Evolutionary conservation across 345 rosid species (phyloP).

Genomic region (Aquilaria yunnanensis): DNA sequence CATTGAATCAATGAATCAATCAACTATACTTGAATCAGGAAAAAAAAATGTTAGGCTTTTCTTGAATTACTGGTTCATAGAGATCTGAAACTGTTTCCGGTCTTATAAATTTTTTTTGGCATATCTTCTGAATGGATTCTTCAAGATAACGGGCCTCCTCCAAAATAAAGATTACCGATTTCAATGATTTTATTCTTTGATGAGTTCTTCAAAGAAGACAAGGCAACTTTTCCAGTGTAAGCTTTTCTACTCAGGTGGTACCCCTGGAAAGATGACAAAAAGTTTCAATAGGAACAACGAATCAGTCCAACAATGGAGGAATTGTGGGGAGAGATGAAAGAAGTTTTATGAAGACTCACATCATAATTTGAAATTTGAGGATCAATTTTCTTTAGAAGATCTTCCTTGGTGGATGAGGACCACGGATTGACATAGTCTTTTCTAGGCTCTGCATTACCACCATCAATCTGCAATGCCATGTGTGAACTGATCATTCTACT

Average conservation of each 20-base stretch:
- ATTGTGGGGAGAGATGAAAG: neutral
- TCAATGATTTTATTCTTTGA: constrained; percentile 77
- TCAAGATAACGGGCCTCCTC: no score
- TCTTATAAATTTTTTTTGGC: no score
- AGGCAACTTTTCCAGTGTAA: constrained; percentile 59
- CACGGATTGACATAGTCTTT: constrained; percentile 56
- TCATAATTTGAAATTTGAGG: constrained; percentile 47
- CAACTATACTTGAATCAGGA: no score
- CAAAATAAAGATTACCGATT: constrained; percentile 45
- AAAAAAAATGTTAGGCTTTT: no score
- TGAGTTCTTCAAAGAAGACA: constrained; percentile 47
- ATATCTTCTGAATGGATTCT: no score
- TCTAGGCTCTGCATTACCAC: constrained; percentile 14
- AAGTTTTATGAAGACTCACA: constrained; percentile 28
- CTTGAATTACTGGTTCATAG: no score
- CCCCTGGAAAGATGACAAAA: constrained; percentile 51
- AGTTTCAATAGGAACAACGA: constrained; percentile 5
- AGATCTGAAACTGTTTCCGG: no score
- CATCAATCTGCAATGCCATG: constrained; percentile 36
- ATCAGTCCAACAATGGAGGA: constrained; percentile 13
- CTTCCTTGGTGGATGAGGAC: constrained; percentile 45
- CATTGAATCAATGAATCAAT: no score
- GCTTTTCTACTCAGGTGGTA: constrained; percentile 53
- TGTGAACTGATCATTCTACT: constrained; percentile 3
- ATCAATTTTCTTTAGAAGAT: constrained; percentile 44